Evolutionary conservation across 345 rosid species (phyloP).

Genomic region (Acer yangbiense): DNA sequence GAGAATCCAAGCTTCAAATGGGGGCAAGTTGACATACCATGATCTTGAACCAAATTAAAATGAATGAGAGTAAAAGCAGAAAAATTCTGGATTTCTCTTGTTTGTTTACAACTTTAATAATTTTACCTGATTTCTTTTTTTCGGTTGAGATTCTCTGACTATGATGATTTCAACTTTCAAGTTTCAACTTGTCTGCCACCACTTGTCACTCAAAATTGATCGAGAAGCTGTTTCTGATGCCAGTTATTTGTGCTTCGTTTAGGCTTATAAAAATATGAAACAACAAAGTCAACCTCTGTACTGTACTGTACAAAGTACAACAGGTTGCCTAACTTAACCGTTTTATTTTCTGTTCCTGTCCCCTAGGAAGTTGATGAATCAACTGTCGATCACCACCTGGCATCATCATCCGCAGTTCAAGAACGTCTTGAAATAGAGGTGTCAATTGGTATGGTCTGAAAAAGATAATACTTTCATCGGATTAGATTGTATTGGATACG

Average conservation of each 20-base stretch:
- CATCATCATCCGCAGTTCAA: no score
- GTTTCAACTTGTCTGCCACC: background rate
- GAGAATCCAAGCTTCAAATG: slow-evolving; percentile 13
- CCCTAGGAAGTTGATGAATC: background rate
- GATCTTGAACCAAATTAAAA: background rate
- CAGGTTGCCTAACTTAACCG: background rate
- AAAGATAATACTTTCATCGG: no score
- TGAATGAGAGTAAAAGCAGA: background rate
- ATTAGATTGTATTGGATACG: no score
- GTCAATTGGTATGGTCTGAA: no score
- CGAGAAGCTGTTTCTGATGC: background rate
- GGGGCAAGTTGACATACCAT: background rate
- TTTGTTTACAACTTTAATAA: no score
- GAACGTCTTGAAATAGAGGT: no score
- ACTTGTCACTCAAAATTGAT: background rate
- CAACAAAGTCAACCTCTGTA: background rate
- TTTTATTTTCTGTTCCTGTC: background rate
- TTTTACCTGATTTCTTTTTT: background rate
- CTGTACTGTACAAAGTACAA: background rate
- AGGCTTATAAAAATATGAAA: background rate
- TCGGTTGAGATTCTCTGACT: background rate
- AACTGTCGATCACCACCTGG: no score
- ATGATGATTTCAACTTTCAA: background rate
- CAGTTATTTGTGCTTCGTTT: background rate
- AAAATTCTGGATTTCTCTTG: background rate